Conservation (phyloP, 2,329 filamentous ascomycete genomes). For the Camillea tinctor region DNA sequence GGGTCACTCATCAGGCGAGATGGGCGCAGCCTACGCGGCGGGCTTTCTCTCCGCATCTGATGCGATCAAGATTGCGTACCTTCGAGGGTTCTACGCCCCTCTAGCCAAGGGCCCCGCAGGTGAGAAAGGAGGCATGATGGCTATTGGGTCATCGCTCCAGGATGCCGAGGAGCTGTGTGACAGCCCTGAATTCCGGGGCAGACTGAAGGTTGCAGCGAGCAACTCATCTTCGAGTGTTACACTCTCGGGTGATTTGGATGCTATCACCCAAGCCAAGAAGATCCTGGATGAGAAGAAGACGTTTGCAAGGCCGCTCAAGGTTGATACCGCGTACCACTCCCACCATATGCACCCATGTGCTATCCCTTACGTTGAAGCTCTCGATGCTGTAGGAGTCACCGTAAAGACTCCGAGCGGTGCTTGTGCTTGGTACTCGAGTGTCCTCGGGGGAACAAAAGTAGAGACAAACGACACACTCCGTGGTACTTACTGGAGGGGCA, state of each 20-base stretch:
- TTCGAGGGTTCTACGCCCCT: slow-evolving; percentile 30
- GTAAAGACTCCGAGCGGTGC: too few relatives aligned
- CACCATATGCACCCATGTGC: not conserved
- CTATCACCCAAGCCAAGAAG: not conserved
- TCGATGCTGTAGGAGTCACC: too few relatives aligned
- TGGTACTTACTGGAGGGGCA: not conserved
- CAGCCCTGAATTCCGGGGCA: not conserved
- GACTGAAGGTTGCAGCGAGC: not conserved
- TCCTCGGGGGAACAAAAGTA: too few relatives aligned
- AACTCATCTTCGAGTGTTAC: not conserved
- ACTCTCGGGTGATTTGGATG: not conserved
- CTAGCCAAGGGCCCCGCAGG: slow-evolving; percentile 36
- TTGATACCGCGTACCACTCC: not conserved
- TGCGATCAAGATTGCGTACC: slow-evolving; percentile 43
- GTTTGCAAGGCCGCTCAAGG: not conserved
- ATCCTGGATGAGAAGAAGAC: not conserved
- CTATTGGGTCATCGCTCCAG: slow-evolving; percentile 9
- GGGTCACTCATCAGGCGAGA: slow-evolving; percentile 37
- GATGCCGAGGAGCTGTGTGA: slow-evolving; percentile 6
- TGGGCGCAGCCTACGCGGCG: slow-evolving; percentile 45
- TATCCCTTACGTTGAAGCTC: not conserved
- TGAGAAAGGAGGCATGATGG: slow-evolving; percentile 25
- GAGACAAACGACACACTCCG: too few relatives aligned
- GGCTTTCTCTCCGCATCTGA: slow-evolving; percentile 39
- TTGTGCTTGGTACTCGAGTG: too few relatives aligned